These are phyloP conservation scores for Phialemoniopsis sp. DNA, from an alignment of 2,329 filamentous ascomycete species.

Conservation along the genomic window DNA sequence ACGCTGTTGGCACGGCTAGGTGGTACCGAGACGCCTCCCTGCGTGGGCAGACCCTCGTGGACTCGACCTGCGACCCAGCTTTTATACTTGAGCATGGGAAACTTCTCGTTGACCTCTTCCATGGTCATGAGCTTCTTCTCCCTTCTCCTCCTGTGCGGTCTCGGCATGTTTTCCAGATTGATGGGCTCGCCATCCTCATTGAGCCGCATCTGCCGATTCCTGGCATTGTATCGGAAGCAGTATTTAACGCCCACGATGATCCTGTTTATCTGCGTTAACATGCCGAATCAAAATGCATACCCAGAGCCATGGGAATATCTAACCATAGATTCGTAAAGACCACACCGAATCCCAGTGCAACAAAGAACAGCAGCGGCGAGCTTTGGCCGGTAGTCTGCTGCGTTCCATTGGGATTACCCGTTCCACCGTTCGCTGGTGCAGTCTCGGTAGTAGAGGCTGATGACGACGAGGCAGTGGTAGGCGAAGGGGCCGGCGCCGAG, in stretches of 20 bases:
- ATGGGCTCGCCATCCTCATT: slow-evolving; percentile 85
- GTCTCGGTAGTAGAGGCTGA: slow-evolving; percentile 7
- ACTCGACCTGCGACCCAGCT: slow-evolving; percentile 83
- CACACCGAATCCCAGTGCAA: slow-evolving; percentile 88
- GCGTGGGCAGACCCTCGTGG: slow-evolving; percentile 75
- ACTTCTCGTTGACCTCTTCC: slow-evolving; percentile 97
- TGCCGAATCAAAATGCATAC: no score
- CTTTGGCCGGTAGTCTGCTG: slow-evolving; percentile 14
- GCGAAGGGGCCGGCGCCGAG: slow-evolving; percentile 1
- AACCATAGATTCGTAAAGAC: slow-evolving; percentile 99
- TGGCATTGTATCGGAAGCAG: slow-evolving; percentile 96
- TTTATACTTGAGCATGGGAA: slow-evolving; percentile 96
- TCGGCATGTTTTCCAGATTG: slow-evolving; percentile 77
- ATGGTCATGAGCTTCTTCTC: slow-evolving; percentile 99
- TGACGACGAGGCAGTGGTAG: slow-evolving; percentile 5
- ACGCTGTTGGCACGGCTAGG: slow-evolving; percentile 71
- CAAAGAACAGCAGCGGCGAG: slow-evolving; percentile 34
- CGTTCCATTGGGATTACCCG: no score
- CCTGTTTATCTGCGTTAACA: slow-evolving; percentile 47
- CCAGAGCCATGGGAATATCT: slow-evolving; percentile 25
- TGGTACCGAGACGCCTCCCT: slow-evolving; percentile 76
- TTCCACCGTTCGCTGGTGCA: slow-evolving; percentile 5
- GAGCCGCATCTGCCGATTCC: slow-evolving; percentile 75
- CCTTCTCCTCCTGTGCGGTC: slow-evolving; percentile 78
- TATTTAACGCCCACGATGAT: slow-evolving; percentile 99